phyloP scores from a whole-genome alignment of 78 protist species.

The Cavenderia fasciculata region DNA sequence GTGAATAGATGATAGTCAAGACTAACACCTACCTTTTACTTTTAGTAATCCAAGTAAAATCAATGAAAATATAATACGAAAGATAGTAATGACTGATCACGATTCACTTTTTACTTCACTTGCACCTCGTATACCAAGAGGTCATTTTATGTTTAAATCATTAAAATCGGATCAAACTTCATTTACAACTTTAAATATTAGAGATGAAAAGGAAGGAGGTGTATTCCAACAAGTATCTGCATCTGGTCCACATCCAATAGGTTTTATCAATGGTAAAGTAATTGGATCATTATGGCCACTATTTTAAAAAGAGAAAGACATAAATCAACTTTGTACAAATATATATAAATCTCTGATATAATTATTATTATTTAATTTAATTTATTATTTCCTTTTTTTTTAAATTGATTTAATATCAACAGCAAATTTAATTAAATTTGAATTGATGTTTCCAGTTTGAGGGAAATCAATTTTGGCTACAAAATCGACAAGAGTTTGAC shows the following conservation, averaged over 20 bases:
- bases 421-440: conserved; percentile 56
- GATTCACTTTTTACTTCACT: not conserved
- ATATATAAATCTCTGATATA: too few species aligned
- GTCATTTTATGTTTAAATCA: conserved; percentile 10
- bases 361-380: too few species aligned
- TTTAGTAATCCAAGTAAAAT: not conserved
- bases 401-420: too few species aligned
- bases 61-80: not conserved
- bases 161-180: not conserved
- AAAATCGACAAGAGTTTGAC: conserved; percentile 27
- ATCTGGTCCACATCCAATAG: not conserved
- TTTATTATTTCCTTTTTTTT: too few species aligned
- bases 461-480: conserved; percentile 75
- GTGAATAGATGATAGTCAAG: not conserved
- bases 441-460: conserved; percentile 45
- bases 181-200: not conserved
- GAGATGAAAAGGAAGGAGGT: not conserved
- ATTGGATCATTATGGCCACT: not conserved
- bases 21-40: not conserved
- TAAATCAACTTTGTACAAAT: too few species aligned
- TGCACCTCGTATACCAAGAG: not conserved
- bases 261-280: not conserved
- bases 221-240: too few species aligned
- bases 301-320: not conserved
- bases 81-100: not conserved